Evolutionary conservation across 495 filamentous ascomycete species (phyloP), one percentile per base, ranked within the genome.

Genomic region (Neurospora sp.): DNA sequence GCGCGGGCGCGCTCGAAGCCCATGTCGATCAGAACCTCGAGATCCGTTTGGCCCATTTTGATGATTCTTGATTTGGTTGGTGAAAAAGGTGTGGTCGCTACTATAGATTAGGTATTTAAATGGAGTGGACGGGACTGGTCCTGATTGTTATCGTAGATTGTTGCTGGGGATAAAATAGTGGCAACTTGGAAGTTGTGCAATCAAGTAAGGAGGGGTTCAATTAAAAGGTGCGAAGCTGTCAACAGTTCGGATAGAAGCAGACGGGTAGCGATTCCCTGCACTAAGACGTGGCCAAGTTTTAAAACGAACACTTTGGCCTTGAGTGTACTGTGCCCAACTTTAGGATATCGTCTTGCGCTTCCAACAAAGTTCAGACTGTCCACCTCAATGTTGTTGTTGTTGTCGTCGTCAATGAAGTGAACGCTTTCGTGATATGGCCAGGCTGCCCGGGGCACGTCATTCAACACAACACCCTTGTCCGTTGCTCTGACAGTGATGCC

Each of bases 21-120:
- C 94, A 98, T 98, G 71, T 96, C 94, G 76, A 96, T 79, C 79
- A 99, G 91, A 77, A 90, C 86, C 15, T 95, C 89, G 21, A 97
- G 85, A 78, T 96, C 92, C 43, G 91, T 87, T 38, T 84, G 82
- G 19, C 86, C 86, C 91, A 92, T 94, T 75, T 76, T 88, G 77
- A 70, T 62, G 76, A 71, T 71, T 39, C 39, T 70, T 59, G 66
- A 43, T 73, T 48, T 21, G 73, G 24, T 24, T 24, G 24, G 13
- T 21, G 38, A 19, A 19, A 43, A 4, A n/a, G 15, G 31, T n/a
- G 5, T 21, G 70, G 31, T 24, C 11, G 70, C 15, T 40, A 11
- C 10, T 43, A 11, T n/a, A 1, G 5, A 71, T 54, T 31, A 42
- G 24, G 38, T 31, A 28, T 70, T 37, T 17, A 28, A 7, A 9